A percentile compares a stretch with the other conserved stretches of the same genome.
These are phyloP conservation scores for Colletotrichum navitas DNA, from an alignment of 2,329 filamentous ascomycete genomes.

Conservation along the genomic window DNA sequence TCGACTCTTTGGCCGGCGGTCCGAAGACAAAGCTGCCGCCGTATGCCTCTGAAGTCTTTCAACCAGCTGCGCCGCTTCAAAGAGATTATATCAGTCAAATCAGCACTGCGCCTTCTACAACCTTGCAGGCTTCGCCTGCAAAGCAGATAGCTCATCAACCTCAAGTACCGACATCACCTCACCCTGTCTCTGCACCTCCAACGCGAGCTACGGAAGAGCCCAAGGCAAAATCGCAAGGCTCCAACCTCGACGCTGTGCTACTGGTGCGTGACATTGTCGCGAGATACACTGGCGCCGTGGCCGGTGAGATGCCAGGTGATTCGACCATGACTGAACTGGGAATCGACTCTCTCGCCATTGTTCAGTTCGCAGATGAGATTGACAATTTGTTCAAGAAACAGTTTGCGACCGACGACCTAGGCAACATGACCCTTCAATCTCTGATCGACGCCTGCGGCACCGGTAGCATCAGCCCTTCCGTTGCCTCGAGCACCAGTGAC, in stretches of 20 bases:
- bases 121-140: no score
- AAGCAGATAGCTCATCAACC: no score
- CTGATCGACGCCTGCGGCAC: not conserved
- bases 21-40: no score
- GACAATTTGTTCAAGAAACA: not conserved
- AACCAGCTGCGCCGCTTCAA: no score
- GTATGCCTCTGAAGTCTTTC: no score
- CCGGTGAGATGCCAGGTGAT: not conserved
- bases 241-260: not conserved
- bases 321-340: not conserved
- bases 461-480: no score
- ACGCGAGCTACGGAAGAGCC: not conserved
- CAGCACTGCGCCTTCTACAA: no score
- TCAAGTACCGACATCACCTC: not conserved
- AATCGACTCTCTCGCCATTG: slow-evolving; percentile 3
- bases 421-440: not conserved
- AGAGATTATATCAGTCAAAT: no score
- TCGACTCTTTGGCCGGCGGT: not conserved
- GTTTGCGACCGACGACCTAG: not conserved
- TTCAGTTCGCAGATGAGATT: not conserved
- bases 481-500: no score
- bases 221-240: not conserved
- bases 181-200: not conserved
- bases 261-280: not conserved
- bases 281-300: not conserved